A percentile compares a stretch with the other conserved stretches of the same genome.
Evolutionary conservation across 257 asterid genomes (phyloP).

Genomic region (Leonotis leonurus): DNA sequence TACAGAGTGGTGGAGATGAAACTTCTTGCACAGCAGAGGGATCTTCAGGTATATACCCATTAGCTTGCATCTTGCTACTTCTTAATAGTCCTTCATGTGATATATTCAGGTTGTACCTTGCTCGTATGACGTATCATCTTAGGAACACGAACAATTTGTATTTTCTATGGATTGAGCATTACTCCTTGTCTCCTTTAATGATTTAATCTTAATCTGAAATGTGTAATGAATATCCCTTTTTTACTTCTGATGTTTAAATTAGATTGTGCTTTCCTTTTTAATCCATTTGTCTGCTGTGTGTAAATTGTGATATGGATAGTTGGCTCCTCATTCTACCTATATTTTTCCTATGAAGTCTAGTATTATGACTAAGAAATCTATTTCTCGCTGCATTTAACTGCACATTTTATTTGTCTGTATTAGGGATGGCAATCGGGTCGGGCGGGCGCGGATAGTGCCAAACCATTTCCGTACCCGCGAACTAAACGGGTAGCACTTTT

Average conservation of each 20-base stretch:
- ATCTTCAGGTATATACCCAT: conserved; percentile 59
- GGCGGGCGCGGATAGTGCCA: too few relatives aligned
- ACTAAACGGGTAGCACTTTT: too few relatives aligned
- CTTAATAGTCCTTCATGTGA: background rate
- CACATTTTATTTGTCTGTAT: background rate
- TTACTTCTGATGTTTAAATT: background rate
- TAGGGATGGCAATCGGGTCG: too few relatives aligned
- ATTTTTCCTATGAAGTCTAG: background rate
- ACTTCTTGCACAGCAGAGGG: conserved; percentile 60
- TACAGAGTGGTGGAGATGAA: conserved; percentile 60
- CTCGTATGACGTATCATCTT: background rate
- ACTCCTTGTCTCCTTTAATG: too few relatives aligned
- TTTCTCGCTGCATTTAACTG: background rate
- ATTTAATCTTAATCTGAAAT: background rate
- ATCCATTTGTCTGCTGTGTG: background rate
- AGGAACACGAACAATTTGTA: background rate
- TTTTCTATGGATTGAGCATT: background rate
- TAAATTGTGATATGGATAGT: background rate
- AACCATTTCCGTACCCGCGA: too few relatives aligned
- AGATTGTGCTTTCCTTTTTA: background rate
- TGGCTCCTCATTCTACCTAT: background rate
- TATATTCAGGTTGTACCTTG: background rate
- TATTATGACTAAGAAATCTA: background rate
- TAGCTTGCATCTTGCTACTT: background rate
- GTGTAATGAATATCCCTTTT: background rate